A percentile compares a stretch with the other conserved stretches of the same genome.
These are phyloP conservation scores for Huntiella moniliformis DNA, from an alignment of 2,329 filamentous ascomycete species.

Conservation along the genomic window DNA sequence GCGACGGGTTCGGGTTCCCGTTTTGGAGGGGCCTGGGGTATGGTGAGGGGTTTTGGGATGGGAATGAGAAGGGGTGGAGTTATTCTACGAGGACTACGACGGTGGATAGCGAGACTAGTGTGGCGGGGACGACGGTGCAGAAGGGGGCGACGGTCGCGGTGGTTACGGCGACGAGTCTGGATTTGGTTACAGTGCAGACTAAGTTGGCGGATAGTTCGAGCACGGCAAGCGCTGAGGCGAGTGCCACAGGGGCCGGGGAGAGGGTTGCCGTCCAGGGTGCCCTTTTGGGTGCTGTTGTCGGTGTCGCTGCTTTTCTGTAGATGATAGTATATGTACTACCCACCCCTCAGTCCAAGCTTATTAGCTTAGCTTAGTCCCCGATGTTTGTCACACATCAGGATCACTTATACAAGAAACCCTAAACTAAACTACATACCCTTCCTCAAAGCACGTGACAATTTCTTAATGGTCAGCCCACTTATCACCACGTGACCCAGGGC, in stretches of 20 bases:
- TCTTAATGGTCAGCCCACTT: no score
- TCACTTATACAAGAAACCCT: no score
- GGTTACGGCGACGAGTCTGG: slow-evolving; percentile 11
- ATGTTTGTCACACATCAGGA: no score
- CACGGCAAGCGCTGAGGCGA: slow-evolving; percentile 4
- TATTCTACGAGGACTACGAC: slow-evolving; percentile 15
- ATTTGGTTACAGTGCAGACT: slow-evolving; percentile 13
- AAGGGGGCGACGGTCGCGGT: slow-evolving; percentile 9
- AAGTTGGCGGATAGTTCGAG: slow-evolving; percentile 12
- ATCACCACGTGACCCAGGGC: no score
- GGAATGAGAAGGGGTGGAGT: slow-evolving; percentile 13
- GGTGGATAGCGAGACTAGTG: slow-evolving; percentile 6
- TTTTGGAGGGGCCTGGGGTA: slow-evolving; percentile 14
- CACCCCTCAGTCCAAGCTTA: no score
- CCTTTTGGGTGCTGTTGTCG: slow-evolving; percentile 13
- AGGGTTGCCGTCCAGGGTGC: slow-evolving; percentile 12
- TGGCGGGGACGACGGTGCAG: slow-evolving; percentile 11
- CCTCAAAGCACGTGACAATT: no score
- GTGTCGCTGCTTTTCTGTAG: slow-evolving; percentile 14
- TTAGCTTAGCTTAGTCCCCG: no score
- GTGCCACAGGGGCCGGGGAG: slow-evolving; percentile 6
- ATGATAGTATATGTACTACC: not conserved
- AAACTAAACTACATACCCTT: no score
- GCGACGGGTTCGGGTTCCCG: slow-evolving; percentile 13
- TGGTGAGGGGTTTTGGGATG: slow-evolving; percentile 13